A percentile compares a stretch with the other conserved stretches of the same genome.
Conservation (phyloP, 179 eudicot genomes). For the Beta corolliflora region DNA sequence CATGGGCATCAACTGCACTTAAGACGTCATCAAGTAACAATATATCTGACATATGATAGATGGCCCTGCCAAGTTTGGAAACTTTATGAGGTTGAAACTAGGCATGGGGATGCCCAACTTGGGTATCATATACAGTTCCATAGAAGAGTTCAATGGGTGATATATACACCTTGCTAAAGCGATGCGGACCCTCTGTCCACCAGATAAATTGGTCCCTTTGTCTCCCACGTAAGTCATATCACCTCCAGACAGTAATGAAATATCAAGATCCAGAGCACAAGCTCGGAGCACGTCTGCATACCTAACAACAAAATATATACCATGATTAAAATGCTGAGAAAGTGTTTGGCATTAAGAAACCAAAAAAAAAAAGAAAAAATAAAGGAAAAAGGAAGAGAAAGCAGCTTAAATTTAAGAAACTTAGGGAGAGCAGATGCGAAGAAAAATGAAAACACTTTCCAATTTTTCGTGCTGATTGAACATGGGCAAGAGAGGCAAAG, state of each 20-base stretch:
- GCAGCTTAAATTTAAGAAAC: conserved; percentile 7
- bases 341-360: background rate
- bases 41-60: conserved; percentile 67
- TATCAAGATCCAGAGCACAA: conserved; percentile 79
- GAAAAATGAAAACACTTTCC: background rate
- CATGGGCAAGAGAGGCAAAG: background rate
- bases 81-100: conserved; percentile 1
- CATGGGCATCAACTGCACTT: conserved; percentile 96
- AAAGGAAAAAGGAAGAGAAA: background rate
- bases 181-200: conserved; percentile 95
- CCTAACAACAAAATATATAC: conserved; percentile 42
- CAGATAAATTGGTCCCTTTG: conserved; percentile 86
- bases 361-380: too few species aligned
- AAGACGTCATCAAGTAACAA: conserved; percentile 87
- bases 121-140: background rate
- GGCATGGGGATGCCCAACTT: conserved; percentile 4
- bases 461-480: background rate
- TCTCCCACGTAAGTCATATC: conserved; percentile 86
- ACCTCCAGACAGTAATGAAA: conserved; percentile 79
- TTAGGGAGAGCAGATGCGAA: background rate
- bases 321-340: conserved; percentile 21
- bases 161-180: conserved; percentile 80
- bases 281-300: conserved; percentile 69
- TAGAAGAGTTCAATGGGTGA: conserved; percentile 5
- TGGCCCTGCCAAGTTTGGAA: conserved; percentile 62